Evolutionary conservation across 345 rosid species (phyloP).

Genomic region (Crucihimalaya himalaica): DNA sequence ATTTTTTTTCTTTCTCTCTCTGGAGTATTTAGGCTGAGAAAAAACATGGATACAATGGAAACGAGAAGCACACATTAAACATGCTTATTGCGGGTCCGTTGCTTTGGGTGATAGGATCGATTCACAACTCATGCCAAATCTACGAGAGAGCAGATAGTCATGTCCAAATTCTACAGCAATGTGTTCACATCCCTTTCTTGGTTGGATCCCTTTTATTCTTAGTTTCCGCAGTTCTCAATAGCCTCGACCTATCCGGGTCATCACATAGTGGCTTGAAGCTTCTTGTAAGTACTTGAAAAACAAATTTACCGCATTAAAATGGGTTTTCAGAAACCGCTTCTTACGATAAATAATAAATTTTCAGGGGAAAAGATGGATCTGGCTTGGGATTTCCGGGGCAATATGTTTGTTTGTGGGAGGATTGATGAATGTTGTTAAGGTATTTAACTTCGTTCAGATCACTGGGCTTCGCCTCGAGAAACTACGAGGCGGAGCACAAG

Average conservation of each 20-base stretch:
- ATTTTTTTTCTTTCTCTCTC: not conserved
- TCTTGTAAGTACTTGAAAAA: slow-evolving; percentile 48
- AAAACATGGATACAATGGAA: slow-evolving; percentile 45
- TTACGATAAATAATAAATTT: not conserved
- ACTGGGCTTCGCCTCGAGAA: slow-evolving; percentile 65
- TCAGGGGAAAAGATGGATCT: slow-evolving; percentile 60
- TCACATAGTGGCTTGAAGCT: slow-evolving; percentile 51
- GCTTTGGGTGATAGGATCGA: slow-evolving; percentile 77
- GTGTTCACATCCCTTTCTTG: slow-evolving; percentile 73
- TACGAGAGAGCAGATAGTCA: slow-evolving; percentile 88
- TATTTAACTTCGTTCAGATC: slow-evolving; percentile 69
- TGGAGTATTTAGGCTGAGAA: slow-evolving; percentile 53
- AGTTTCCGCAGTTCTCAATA: slow-evolving; percentile 65
- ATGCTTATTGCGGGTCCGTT: slow-evolving; percentile 73
- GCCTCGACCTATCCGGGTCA: slow-evolving; percentile 47
- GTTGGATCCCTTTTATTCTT: slow-evolving; percentile 62
- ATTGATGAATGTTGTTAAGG: slow-evolving; percentile 61
- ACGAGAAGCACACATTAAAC: slow-evolving; percentile 60
- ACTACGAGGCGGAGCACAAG: slow-evolving; percentile 75
- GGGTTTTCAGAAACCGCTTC: not conserved
- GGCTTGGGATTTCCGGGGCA: slow-evolving; percentile 61
- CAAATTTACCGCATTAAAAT: not conserved
- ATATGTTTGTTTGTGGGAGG: slow-evolving; percentile 57
- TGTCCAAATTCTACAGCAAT: slow-evolving; percentile 71
- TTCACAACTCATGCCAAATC: slow-evolving; percentile 86